Evolutionary conservation across 495 filamentous ascomycete genomes (phyloP).

Genomic region (Hapsidospora chrysogenum): DNA sequence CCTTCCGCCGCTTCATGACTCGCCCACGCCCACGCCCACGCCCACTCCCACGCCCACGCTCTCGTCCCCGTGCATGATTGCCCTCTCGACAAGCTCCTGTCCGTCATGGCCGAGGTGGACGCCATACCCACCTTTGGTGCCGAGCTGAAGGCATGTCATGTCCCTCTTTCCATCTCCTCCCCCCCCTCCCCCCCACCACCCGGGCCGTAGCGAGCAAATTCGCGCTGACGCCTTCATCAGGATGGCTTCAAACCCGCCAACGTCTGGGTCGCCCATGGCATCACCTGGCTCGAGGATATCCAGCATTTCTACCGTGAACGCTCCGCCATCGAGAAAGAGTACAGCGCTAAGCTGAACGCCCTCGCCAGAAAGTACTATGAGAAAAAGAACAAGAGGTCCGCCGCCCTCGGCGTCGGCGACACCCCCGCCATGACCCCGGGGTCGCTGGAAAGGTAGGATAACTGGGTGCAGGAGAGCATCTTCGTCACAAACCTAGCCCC

Average conservation of each 20-base stretch:
- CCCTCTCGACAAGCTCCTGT: too few relatives aligned
- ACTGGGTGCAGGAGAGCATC: not conserved
- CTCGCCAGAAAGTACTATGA: slow-evolving; percentile 93
- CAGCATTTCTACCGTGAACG: slow-evolving; percentile 95
- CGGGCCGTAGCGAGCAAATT: too few relatives aligned
- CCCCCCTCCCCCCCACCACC: too few relatives aligned
- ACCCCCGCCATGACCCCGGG: slow-evolving; percentile 85
- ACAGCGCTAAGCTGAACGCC: slow-evolving; percentile 67
- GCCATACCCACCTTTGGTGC: slow-evolving; percentile 68
- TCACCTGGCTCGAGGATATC: slow-evolving; percentile 90
- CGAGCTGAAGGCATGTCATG: slow-evolving; percentile 71
- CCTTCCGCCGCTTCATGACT: too few relatives aligned
- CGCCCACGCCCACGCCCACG: too few relatives aligned
- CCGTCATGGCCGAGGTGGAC: slow-evolving; percentile 59
- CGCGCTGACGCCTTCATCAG: slow-evolving; percentile 24
- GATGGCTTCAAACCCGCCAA: slow-evolving; percentile 93
- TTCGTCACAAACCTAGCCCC: not conserved
- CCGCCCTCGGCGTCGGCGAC: slow-evolving; percentile 83
- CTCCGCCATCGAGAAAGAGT: slow-evolving; percentile 88
- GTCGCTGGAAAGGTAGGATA: slow-evolving; percentile 63
- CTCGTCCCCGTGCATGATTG: too few relatives aligned
- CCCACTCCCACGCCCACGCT: too few relatives aligned
- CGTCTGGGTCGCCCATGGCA: slow-evolving; percentile 75
- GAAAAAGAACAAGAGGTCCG: slow-evolving; percentile 83
- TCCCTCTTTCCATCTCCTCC: too few relatives aligned